phyloP scores from a whole-genome alignment of 2,329 filamentous ascomycete genomes.

The Claviceps digitariae region DNA sequence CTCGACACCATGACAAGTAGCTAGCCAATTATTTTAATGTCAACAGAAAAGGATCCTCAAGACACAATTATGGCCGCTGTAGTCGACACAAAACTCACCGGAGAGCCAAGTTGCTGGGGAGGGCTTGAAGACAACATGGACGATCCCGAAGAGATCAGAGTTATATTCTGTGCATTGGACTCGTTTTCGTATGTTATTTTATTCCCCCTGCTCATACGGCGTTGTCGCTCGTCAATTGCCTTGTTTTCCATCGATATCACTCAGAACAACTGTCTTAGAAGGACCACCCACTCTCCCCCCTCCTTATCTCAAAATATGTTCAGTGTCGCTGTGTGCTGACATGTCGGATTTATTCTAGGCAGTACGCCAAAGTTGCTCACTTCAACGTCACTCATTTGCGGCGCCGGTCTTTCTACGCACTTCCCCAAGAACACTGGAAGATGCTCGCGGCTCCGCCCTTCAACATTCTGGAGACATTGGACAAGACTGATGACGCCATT shows the following conservation, averaged over 20 bases:
- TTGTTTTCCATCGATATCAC: too few species aligned
- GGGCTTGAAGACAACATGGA: constrained; percentile 51
- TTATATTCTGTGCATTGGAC: constrained; percentile 71
- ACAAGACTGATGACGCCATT: constrained; percentile 73
- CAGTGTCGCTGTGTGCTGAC: not conserved
- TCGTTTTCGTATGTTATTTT: constrained; percentile 63
- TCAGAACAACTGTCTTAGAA: too few species aligned
- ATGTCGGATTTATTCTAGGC: constrained; percentile 33
- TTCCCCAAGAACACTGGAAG: constrained; percentile 73
- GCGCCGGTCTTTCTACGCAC: constrained; percentile 82
- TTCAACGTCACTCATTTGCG: constrained; percentile 84
- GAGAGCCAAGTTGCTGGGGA: constrained; percentile 34
- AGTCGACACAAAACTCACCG: not conserved
- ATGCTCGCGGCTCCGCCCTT: constrained; percentile 73
- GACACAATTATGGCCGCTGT: constrained; percentile 2
- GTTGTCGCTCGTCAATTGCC: not conserved
- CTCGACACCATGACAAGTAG: not conserved
- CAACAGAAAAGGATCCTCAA: not conserved
- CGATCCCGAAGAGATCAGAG: constrained; percentile 68
- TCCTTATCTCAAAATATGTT: too few species aligned
- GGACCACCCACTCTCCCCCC: too few species aligned
- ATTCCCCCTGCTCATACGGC: not conserved
- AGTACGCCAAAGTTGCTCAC: constrained; percentile 75
- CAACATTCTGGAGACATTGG: constrained; percentile 65
- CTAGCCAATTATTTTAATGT: not conserved